Conservation (phyloP, 179 eudicot species). For the Silene coronaria region DNA sequence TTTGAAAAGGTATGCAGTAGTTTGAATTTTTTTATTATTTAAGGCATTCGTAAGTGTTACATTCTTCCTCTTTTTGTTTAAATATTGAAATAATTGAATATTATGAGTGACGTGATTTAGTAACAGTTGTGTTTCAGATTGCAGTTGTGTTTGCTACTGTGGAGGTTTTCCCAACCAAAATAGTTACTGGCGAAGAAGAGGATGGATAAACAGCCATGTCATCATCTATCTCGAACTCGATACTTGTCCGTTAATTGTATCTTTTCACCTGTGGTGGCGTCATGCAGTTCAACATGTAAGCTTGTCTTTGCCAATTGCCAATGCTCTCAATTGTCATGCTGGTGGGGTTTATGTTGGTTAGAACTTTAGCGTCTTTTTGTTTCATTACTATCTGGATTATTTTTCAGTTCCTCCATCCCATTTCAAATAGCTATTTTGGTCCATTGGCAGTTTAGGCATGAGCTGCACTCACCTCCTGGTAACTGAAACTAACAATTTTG, state of each 20-base stretch:
- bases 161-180: neutral
- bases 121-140: neutral
- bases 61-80: neutral
- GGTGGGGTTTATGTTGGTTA: neutral
- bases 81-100: neutral
- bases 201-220: neutral
- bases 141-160: neutral
- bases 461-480: neutral
- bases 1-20: conserved; percentile 15
- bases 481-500: neutral
- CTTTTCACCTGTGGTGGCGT: conserved; percentile 9
- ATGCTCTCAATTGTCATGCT: neutral
- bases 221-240: neutral
- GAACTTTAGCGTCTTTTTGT: neutral
- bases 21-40: neutral
- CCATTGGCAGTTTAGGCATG: neutral
- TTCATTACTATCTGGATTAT: neutral
- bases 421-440: neutral
- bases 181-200: neutral
- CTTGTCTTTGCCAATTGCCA: neutral
- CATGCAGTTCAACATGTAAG: conserved; percentile 7
- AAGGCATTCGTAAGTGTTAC: neutral
- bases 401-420: neutral
- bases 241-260: neutral
- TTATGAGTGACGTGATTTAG: no score